phyloP scores from a whole-genome alignment of 2,329 filamentous ascomycete genomes.

The Zasmidium cellare region DNA sequence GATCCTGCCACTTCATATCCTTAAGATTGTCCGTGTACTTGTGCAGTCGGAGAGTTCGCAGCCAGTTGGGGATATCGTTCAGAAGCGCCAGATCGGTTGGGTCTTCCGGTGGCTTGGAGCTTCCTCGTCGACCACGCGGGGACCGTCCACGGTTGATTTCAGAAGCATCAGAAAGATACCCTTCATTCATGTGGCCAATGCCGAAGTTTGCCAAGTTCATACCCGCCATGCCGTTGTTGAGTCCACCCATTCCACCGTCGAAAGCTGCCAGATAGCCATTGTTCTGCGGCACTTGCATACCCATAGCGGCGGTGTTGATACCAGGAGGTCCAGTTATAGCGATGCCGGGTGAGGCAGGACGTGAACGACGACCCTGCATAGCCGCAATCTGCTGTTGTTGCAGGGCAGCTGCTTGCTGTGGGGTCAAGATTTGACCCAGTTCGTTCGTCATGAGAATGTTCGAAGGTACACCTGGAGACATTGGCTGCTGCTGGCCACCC shows the following conservation, averaged over 20 bases:
- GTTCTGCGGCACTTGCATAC: slow-evolving; percentile 85
- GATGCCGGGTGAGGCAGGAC: slow-evolving; percentile 85
- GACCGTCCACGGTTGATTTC: slow-evolving; percentile 89
- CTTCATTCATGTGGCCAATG: slow-evolving; percentile 76
- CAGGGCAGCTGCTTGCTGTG: slow-evolving; percentile 51
- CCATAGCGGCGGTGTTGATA: slow-evolving; percentile 47
- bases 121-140: slow-evolving; percentile 86
- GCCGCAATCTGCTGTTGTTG: slow-evolving; percentile 79
- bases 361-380: slow-evolving; percentile 77
- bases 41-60: slow-evolving; percentile 89
- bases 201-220: slow-evolving; percentile 57
- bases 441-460: slow-evolving; percentile 90
- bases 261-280: slow-evolving; percentile 93
- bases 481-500: slow-evolving; percentile 52
- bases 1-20: slow-evolving; percentile 92
- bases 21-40: slow-evolving; percentile 99
- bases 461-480: slow-evolving; percentile 66
- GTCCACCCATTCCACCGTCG: slow-evolving; percentile 55
- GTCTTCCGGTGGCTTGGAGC: slow-evolving; percentile 96
- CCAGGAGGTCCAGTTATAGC: slow-evolving; percentile 67
- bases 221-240: slow-evolving; percentile 70
- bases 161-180: slow-evolving; percentile 90
- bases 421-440: slow-evolving; percentile 79
- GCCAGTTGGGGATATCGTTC: slow-evolving; percentile 94
- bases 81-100: slow-evolving; percentile 87